These are phyloP conservation scores for Eucalyptus decipiens DNA, from an alignment of 345 rosid genomes.

Conservation along the genomic window DNA sequence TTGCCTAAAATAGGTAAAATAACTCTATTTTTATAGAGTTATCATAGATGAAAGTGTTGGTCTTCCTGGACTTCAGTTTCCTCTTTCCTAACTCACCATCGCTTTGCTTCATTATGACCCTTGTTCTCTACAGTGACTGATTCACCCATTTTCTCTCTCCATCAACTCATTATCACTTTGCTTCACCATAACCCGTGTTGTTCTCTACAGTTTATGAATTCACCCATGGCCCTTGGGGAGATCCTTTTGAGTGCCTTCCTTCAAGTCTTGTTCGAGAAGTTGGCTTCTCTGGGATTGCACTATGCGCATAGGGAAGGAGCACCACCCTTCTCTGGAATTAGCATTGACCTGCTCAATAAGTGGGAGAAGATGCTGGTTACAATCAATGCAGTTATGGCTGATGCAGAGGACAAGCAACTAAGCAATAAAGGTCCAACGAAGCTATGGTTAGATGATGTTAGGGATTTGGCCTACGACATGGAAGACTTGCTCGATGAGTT, in stretches of 20 bases:
- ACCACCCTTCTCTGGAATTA: neutral
- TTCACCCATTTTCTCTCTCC: neutral
- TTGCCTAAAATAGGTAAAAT: no score
- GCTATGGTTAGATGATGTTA: neutral
- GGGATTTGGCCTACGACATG: neutral
- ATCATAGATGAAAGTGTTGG: neutral
- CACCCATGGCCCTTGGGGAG: neutral
- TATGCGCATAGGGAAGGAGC: neutral
- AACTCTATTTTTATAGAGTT: no score
- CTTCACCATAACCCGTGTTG: neutral
- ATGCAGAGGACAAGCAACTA: neutral
- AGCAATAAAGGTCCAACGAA: neutral
- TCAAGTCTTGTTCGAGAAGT: neutral
- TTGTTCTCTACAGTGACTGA: no score
- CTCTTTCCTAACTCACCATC: neutral
- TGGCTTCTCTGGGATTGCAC: rapidly evolving
- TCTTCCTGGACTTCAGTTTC: neutral
- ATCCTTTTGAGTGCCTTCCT: neutral
- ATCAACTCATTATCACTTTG: neutral
- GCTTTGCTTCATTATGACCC: no score
- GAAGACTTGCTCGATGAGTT: neutral
- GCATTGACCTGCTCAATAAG: neutral
- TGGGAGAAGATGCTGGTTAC: neutral
- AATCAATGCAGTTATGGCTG: neutral
- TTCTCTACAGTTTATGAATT: neutral